These are phyloP conservation scores for Gaeumannomyces tritici DNA, from an alignment of 2,329 filamentous ascomycete genomes.

Conservation along the genomic window DNA sequence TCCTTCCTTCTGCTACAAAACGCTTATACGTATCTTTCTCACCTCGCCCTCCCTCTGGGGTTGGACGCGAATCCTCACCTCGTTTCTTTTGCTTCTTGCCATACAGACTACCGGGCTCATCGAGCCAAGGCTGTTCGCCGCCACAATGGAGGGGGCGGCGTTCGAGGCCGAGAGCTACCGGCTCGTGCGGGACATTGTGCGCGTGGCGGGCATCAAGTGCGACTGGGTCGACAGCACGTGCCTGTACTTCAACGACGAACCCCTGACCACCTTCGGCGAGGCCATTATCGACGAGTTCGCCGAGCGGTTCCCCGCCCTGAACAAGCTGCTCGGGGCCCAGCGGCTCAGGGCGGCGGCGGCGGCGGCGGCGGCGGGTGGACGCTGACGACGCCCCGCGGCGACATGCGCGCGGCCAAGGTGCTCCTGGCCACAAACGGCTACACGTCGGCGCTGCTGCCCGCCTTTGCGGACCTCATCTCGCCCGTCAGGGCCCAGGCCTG, in stretches of 20 bases:
- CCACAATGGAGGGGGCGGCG: conserved; percentile 48
- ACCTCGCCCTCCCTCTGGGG: too few relatives aligned
- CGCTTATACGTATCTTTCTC: too few relatives aligned
- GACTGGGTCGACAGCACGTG: conserved; percentile 52
- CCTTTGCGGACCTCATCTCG: conserved; percentile 61
- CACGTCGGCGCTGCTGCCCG: conserved; percentile 64
- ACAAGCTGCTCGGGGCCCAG: too few relatives aligned
- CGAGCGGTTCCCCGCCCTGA: too few relatives aligned
- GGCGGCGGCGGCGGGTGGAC: conserved; percentile 37
- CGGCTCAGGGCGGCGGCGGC: conserved; percentile 13
- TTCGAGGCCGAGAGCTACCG: conserved; percentile 66
- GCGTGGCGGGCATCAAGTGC: conserved; percentile 50
- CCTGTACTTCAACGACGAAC: not conserved
- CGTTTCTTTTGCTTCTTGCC: too few relatives aligned
- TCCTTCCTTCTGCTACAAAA: too few relatives aligned
- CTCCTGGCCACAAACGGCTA: conserved; percentile 80
- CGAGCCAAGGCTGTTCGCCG: conserved; percentile 59
- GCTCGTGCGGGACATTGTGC: conserved; percentile 48
- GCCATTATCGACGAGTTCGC: too few relatives aligned
- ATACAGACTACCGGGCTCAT: conserved; percentile 61
- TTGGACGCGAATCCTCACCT: too few relatives aligned
- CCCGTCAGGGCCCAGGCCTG: conserved; percentile 69
- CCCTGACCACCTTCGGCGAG: too few relatives aligned
- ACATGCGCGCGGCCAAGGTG: conserved; percentile 50
- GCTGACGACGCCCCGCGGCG: conserved; percentile 60